Evolutionary conservation across 1,284 basidiomycete genomes (phyloP), one percentile per base, ranked within the genome.

Genomic region (Fistulina hepatica): DNA sequence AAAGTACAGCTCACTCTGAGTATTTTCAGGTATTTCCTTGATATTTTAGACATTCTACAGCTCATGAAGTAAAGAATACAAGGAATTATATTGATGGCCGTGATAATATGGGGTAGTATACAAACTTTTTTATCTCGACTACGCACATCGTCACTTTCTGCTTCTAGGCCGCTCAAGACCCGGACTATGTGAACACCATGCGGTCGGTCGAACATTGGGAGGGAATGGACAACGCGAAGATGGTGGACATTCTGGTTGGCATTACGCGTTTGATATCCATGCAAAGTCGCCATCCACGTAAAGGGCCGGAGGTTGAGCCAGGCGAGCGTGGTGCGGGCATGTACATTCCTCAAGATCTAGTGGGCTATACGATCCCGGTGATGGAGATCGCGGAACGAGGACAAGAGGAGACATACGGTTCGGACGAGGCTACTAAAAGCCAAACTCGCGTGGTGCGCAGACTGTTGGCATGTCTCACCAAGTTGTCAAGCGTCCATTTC

Each of bases 291-390:
- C 81, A 85, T 56, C 55, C 88, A 8, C 69, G 83, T 21, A 81
- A 85, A 39, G 67, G 82, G 19, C 67, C 71, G 4, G 83, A 86
- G 50, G 83, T 81, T 2, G 80, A 85, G 9, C 49, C 58, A 2
- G 73, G 73, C 2, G 81, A 85, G 44, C 66, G 83, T 19, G 83
- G 84, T 0, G 71, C 71, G 2, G 83, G 83, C 1, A 73, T 91
- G 43, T 93, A 93, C 51, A 64, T 97, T 3, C 88, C 92, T 0
- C 85, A 93, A 49, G 89, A 94, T 46, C 62, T 95, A 22, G 66
- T 94, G n/a, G 86, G 79, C 2, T 95, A 93, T 55, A 92, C 90
- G 1, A 71, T 97, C 32, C 65, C 80, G 2, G 67, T 75, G n/a
- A 71, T 88, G 38, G 93, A 97, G 59, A 73, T 86, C 16, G 73